Evolutionary conservation across 2,329 filamentous ascomycete species (phyloP).

Genomic region (Thelonectria rubi): DNA sequence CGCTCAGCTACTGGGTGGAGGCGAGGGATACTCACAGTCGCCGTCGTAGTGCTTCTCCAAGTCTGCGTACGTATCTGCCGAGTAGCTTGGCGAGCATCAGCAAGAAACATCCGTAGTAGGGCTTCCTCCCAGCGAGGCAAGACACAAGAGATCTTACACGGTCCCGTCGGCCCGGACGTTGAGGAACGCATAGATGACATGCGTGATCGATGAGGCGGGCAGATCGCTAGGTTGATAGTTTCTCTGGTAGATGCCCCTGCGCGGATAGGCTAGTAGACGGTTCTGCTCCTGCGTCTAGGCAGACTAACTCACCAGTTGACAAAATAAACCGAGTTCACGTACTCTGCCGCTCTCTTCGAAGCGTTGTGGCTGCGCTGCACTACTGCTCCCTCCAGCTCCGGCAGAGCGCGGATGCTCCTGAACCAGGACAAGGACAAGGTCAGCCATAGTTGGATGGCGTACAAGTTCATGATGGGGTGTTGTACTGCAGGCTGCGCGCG

Average conservation of each 20-base stretch:
- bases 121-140: rapidly evolving
- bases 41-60: constrained; percentile 33
- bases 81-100: constrained; percentile 17
- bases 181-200: constrained; percentile 82
- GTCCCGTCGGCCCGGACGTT: constrained; percentile 77
- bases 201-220: constrained; percentile 73
- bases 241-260: constrained; percentile 75
- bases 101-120: not conserved
- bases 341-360: not conserved
- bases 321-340: not conserved
- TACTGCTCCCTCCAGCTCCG: too few species aligned
- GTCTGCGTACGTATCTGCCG: constrained; percentile 33
- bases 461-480: not conserved
- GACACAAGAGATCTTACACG: constrained; percentile 59
- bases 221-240: constrained; percentile 77
- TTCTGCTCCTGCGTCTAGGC: not conserved
- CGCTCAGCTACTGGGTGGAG: not conserved
- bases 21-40: constrained; percentile 26
- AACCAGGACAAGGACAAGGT: not conserved
- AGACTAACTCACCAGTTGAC: not conserved
- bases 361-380: not conserved
- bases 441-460: not conserved
- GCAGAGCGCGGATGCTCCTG: not conserved
- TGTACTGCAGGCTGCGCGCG: too few species aligned
- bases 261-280: not conserved